Conservation (phyloP, 257 asterid species). For the Paraleonurus japonicus region DNA sequence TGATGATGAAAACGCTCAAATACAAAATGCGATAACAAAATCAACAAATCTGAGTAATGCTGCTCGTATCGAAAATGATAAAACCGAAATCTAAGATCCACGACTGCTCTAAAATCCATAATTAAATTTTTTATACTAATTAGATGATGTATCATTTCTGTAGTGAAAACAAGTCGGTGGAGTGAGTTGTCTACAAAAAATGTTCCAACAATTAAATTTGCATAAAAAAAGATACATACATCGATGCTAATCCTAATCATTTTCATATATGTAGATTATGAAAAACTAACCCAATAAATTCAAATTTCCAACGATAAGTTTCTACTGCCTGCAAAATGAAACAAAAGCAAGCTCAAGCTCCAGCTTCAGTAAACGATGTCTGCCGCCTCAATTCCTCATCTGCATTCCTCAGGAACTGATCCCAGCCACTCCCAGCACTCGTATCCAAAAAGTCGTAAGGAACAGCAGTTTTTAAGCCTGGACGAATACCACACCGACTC, state of each 20-base stretch:
- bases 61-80: no score
- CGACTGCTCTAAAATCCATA: background rate
- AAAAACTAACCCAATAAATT: background rate
- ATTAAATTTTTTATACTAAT: background rate
- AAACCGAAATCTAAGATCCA: background rate
- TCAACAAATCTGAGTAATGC: no score
- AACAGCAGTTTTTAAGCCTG: conserved; percentile 84
- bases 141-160: background rate
- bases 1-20: no score
- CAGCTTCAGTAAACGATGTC: conserved; percentile 36
- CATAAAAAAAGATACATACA: background rate
- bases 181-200: background rate
- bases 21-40: no score
- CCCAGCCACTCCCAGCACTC: conserved; percentile 90
- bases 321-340: background rate
- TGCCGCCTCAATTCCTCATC: conserved; percentile 52
- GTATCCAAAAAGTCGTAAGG: conserved; percentile 85
- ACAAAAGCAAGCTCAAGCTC: conserved; percentile 36
- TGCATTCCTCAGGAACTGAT: conserved; percentile 67
- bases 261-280: no score
- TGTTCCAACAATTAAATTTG: background rate
- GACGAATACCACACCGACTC: conserved; percentile 65
- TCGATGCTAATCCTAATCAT: background rate
- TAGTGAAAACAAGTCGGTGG: background rate
- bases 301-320: background rate